phyloP scores from a whole-genome alignment of 2,329 filamentous ascomycete species.

The Botrytis paeoniae region DNA sequence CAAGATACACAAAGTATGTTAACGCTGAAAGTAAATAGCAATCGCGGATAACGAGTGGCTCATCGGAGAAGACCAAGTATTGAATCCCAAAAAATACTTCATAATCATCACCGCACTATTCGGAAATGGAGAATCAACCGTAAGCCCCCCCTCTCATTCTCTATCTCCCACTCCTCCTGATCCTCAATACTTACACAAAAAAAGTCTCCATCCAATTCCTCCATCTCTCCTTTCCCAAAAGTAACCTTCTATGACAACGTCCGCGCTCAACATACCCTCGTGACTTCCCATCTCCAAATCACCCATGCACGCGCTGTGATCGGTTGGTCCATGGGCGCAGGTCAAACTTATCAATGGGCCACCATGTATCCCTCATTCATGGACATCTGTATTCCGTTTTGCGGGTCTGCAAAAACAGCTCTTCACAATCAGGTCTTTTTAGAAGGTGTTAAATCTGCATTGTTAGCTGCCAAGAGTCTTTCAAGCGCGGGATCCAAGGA shows the following conservation, averaged over 20 bases:
- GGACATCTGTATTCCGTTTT: conserved; percentile 64
- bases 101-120: conserved; percentile 68
- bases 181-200: neutral
- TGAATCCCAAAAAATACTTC: conserved; percentile 63
- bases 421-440: conserved; percentile 68
- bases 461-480: conserved; percentile 56
- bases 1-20: neutral
- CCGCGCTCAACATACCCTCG: conserved; percentile 60
- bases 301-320: conserved; percentile 59
- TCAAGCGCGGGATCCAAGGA: conserved; percentile 50
- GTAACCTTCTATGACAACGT: conserved; percentile 69
- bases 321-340: conserved; percentile 71
- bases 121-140: conserved; percentile 63
- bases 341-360: conserved; percentile 62
- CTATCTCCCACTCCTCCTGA: neutral
- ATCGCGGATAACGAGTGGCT: conserved; percentile 76
- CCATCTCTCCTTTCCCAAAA: conserved; percentile 56
- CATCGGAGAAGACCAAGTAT: conserved; percentile 47
- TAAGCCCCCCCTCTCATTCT: neutral
- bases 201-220: conserved; percentile 59
- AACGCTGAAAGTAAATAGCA: conserved; percentile 32
- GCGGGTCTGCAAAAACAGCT: conserved; percentile 60
- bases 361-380: conserved; percentile 53
- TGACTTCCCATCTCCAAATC: conserved; percentile 61
- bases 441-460: conserved; percentile 58